Base-by-base conservation (phyloP, 2,329 filamentous ascomycete species). In the Dothistroma septosporum region DNA sequence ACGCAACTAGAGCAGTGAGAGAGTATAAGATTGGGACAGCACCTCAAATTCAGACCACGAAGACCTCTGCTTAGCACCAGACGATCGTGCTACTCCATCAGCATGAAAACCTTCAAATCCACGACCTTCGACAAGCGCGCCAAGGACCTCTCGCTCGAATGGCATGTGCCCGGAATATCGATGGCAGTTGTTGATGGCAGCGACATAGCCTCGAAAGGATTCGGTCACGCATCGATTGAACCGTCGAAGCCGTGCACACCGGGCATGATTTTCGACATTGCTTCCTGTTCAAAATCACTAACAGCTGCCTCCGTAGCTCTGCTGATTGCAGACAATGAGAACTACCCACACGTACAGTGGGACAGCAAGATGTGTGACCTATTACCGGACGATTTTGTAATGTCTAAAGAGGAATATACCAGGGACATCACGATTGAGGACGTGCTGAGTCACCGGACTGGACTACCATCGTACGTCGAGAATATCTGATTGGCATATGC, bases 251-350 rank as follows among this genome's bases (percentile, higher is more conserved):
- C 74, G 0, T 77, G 78, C 9, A 80, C 75, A 0, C 68, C 78
- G 0, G 73, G 80, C 32, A 85, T 83, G 0, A 74, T 86, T 2
- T 86, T 82, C 73, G 83, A 81, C 60, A 77, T 76, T 2, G 85
- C 78, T 1, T 85, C 82, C 47, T 84, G 79, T 0, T 84, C 82
- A 21, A 87, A 87, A 68, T 80, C 82, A 2, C 78, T 83, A 52
- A 81, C 79, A 0, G 78, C 80, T 0, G 82, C 82, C 0, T 75
- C 77, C 0, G 69, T 87, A 2, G 77, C 80, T 1, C 68, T 83
- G 2, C 77, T 85, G 8, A 73, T 84, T 6, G 76, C 78, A n/a
- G 74, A 80, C 8, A 74, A 77, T 37, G 71, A 68, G 56, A 70
- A 75, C 0, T 74, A 70, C 59, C 70, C 73, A 14, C 61, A 76